A percentile compares a stretch with the other conserved stretches of the same genome.
These are phyloP conservation scores for Lichtheimia ornata DNA, from an alignment of 371 early-diverging fungal genomes.

Conservation along the genomic window DNA sequence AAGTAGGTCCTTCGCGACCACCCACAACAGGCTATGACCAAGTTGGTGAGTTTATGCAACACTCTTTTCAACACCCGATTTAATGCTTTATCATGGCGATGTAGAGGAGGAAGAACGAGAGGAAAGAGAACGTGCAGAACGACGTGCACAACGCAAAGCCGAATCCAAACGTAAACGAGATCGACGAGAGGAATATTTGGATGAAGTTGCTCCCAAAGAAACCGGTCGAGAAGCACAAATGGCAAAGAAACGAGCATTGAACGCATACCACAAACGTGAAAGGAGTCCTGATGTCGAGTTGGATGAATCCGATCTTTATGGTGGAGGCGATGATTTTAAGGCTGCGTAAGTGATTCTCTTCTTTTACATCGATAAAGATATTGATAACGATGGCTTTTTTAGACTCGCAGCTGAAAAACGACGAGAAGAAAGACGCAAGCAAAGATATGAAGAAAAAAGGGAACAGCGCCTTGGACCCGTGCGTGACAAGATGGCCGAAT, in stretches of 20 bases:
- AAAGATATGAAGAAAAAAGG: conserved; percentile 29
- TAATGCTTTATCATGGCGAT: no score
- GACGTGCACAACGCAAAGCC: conserved; percentile 39
- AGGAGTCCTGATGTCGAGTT: conserved; percentile 74
- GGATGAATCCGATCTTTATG: conserved; percentile 74
- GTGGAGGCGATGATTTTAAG: conserved; percentile 67
- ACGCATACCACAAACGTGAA: conserved; percentile 70
- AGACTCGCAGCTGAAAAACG: conserved; percentile 54
- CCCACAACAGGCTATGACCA: conserved; percentile 18
- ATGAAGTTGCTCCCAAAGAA: conserved; percentile 82
- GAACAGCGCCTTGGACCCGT: conserved; percentile 45
- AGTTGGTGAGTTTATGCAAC: conserved; percentile 4
- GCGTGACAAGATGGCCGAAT: conserved; percentile 50
- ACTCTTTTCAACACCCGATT: neutral
- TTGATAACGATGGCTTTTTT: no score
- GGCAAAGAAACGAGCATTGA: conserved; percentile 65
- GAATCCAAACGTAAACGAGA: conserved; percentile 52
- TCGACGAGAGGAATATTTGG: conserved; percentile 65
- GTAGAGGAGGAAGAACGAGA: conserved; percentile 58
- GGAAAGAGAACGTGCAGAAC: conserved; percentile 44
- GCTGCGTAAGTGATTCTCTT: no score
- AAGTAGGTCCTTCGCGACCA: conserved; percentile 40
- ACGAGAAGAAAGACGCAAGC: conserved; percentile 48
- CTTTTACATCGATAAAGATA: no score
- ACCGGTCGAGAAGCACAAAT: conserved; percentile 78